Evolutionary conservation across 2,329 filamentous ascomycete genomes (phyloP), one percentile per base, ranked within the genome.

Genomic region (Penicillium sp.): DNA sequence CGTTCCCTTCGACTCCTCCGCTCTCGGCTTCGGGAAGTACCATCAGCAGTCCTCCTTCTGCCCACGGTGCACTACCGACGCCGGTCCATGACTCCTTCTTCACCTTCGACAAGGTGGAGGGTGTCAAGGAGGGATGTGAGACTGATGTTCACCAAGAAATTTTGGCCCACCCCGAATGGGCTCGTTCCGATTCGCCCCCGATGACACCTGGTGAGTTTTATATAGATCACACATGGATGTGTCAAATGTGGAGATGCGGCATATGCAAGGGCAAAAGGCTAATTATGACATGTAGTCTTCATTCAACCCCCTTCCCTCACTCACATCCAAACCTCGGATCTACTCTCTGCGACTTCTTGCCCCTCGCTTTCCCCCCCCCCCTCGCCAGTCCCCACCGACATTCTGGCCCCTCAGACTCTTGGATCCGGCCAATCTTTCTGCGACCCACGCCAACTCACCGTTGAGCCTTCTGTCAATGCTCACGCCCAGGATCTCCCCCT

Each of bases 291-390:
- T 59, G 37, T 59, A 83, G 83, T 86, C 47, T 86, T 82, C 69
- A 80, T 86, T 61, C 81, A 86, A 70, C 80, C 83, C 63, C 78
- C 78, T 63, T 84, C 86, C 70, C 78, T 84, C 74, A 80, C 77
- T 68, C 73, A 73, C 68, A 82, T 75, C 73, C 77, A 69, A 5
- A 11, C 75, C 64, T 84, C 81, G 68, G 88, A 91, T 70, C 79
- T 89, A 60, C 77, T 89, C 60, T 87, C 87, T 59, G 80, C 83
- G 46, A 79, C 77, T 34, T 72, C 86, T 38, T 92, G 87, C 76
- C 88, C 89, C 59, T 93, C 89, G 51, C 82, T 93, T 56, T 95
- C 89, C 25, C 89, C 90, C 16, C 95, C 89, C 28, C 89, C 90
- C 14, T 87, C 88, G 40, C 88, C 89, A 27, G 84, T 88, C 57